Evolutionary conservation across 2,329 filamentous ascomycete species (phyloP).

Genomic region (Trichophyton rubrum): DNA sequence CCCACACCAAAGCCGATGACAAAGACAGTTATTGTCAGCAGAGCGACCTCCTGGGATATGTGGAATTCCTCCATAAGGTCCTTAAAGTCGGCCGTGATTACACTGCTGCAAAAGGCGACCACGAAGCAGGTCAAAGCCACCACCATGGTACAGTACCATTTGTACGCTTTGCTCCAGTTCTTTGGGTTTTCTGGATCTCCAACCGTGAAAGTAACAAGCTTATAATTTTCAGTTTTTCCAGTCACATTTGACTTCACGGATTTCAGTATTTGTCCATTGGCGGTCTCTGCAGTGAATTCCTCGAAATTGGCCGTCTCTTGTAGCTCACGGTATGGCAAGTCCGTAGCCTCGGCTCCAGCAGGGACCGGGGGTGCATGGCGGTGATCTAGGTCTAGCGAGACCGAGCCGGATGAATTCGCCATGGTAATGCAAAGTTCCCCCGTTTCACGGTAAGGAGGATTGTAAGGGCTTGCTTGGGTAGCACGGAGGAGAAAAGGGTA

Average conservation of each 20-base stretch:
- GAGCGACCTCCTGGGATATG: conserved; percentile 58
- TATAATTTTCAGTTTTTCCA: conserved; percentile 42
- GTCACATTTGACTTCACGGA: conserved; percentile 43
- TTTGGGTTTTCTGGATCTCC: conserved; percentile 69
- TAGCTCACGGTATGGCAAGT: conserved; percentile 55
- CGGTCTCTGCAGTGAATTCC: conserved; percentile 55
- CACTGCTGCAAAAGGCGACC: conserved; percentile 57
- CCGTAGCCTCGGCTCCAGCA: conserved; percentile 31
- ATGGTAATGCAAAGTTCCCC: background rate
- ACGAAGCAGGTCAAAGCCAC: conserved; percentile 66
- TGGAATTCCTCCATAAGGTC: conserved; percentile 52
- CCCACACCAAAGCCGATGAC: conserved; percentile 72
- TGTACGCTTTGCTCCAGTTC: conserved; percentile 67
- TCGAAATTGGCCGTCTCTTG: conserved; percentile 48
- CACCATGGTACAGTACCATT: conserved; percentile 79
- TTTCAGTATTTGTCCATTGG: conserved; percentile 48
- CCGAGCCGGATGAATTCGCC: background rate
- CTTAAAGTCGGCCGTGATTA: conserved; percentile 63
- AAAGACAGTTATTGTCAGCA: conserved; percentile 63
- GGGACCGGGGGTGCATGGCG: conserved; percentile 15
- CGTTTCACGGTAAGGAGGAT: background rate
- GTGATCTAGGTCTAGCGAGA: background rate
- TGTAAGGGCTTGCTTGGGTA: background rate
- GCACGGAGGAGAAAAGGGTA: background rate
- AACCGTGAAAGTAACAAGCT: conserved; percentile 58